Base-by-base conservation (phyloP, 129 eudicot genomes). In the Centrapalus pauciflorus region DNA sequence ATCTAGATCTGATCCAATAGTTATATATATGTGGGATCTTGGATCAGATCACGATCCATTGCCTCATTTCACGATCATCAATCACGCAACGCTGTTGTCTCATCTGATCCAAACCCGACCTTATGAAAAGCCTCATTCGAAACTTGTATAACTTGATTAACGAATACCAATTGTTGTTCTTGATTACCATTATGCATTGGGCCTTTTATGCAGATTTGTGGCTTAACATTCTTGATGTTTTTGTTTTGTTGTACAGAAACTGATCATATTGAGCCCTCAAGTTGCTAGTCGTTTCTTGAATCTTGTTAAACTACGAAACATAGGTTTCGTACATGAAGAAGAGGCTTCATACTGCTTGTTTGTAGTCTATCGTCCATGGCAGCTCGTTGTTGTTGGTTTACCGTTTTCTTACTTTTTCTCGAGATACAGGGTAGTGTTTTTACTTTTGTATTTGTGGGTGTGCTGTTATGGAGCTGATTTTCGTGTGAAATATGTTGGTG, bases 11-110 rank as follows among this genome's bases (percentile, higher is more conserved):
- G 34, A 55, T 52, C 57, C 46, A 17, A 17, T 13, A 17, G 45
- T 70, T 41, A 41, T 56, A 40, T 56, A 40, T 45, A 66, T 66
- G 67, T 25, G 21, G 67, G 70, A 75, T 57, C 61, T 45, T 58
- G 69, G 55, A 75, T 75, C 63, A 64, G 72, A 73, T 64, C 46
- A 65, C 21, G 58, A 19, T 65, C 70, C 70, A 65, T 46, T 17
- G 58, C 46, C 58, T 46, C 70, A 46, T 52, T 26, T 65, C 41
- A 65, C 13, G 41, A 65, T 41, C 55, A 28, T 41, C 14, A 63
- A 24, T 43, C 10, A 32, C 28, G 29, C 12, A 49, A 61, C 8
- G 49, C 37, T 29, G 50, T 10, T 49, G 19, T 70, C 60, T 30
- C 49, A 59, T 30, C n/a, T 14, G 24, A 43, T 28, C 25, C 32